Conservation (phyloP, 2,329 filamentous ascomycete species). For the Neonectria neomacrospora region DNA sequence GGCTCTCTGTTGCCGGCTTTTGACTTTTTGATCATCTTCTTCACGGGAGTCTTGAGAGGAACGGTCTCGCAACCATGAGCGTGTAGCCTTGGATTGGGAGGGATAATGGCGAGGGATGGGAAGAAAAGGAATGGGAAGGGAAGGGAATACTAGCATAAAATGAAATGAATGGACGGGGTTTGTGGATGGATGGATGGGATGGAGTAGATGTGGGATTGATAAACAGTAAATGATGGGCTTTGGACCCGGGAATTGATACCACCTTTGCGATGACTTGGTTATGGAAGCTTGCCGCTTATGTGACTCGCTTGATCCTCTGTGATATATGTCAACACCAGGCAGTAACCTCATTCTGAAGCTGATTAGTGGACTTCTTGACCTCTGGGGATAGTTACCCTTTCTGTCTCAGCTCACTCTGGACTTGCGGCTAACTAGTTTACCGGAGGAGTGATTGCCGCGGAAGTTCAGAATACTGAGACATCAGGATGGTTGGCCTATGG, state of each 20-base stretch:
- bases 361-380: too few relatives aligned
- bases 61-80: not conserved
- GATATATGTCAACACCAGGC: too few relatives aligned
- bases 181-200: conserved; percentile 12
- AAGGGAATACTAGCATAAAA: conserved; percentile 14
- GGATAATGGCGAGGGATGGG: conserved; percentile 6
- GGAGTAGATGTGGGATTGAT: conserved; percentile 21
- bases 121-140: conserved; percentile 19
- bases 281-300: not conserved
- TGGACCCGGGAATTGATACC: conserved; percentile 40
- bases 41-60: conserved; percentile 7
- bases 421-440: too few relatives aligned
- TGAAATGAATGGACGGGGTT: conserved; percentile 21
- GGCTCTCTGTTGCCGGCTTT: conserved; percentile 5
- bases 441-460: too few relatives aligned
- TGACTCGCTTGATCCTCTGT: not conserved
- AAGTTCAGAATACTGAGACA: too few relatives aligned
- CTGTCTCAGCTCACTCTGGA: too few relatives aligned
- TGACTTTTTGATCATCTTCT: conserved; percentile 14
- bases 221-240: conserved; percentile 31
- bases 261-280: conserved; percentile 30
- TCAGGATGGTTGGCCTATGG: too few relatives aligned
- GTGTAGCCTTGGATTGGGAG: conserved; percentile 25
- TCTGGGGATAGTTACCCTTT: too few relatives aligned
- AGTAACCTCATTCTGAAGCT: too few relatives aligned